Base-by-base conservation (phyloP, 1,284 basidiomycete genomes). In the Chondrostereum purpureum region DNA sequence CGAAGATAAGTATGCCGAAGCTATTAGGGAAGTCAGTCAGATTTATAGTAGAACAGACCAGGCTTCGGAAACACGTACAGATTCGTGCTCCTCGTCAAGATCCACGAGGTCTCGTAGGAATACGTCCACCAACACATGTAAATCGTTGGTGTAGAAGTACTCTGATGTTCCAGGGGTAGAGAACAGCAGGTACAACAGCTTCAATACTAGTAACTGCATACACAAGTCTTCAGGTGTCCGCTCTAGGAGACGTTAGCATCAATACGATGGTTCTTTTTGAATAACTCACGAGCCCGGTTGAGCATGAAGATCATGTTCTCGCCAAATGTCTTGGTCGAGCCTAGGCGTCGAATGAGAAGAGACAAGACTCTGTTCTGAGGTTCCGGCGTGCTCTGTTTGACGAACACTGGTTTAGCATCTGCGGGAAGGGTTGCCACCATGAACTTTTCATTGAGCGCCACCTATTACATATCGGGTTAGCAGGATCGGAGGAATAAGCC, bases 301-400 rank as follows among this genome's bases (percentile, higher is more conserved):
- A 99, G 72, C 87, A 99, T 99, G 63, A 97, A 99, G 51, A 99
- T 97, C 72, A 99, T 80, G 58, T 98, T 99, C 67, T 95, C 93
- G 12, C 93, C 93, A 63, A 99, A 97, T 0, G 95, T 97, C 68
- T 92, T 92, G 64, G 83, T 90, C 10, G 80, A 81, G 5, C 88
- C 83, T 24, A 92, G 64, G 12, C 94, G 80, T 18, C 85, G 73
- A 73, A 90, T 88, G 20, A 99, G 72, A 0, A 95, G 83, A 18
- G 80, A 73, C 31, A 98, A 66, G 0, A 98, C 85, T 13, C 92
- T 74, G 59, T 99, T 99, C 48, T 70, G 72, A 10, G 63, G 58
- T 41, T 77, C 67, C 27, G n/a, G 8, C 16, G 37, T 12, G 22
- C 23, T n/a, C 5, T 37, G 21, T 17, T 37, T 22, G 34, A n/a